Evolutionary conservation across 2,329 filamentous ascomycete genomes (phyloP).

Genomic region (Arthrobotrys pseudoclavata): DNA sequence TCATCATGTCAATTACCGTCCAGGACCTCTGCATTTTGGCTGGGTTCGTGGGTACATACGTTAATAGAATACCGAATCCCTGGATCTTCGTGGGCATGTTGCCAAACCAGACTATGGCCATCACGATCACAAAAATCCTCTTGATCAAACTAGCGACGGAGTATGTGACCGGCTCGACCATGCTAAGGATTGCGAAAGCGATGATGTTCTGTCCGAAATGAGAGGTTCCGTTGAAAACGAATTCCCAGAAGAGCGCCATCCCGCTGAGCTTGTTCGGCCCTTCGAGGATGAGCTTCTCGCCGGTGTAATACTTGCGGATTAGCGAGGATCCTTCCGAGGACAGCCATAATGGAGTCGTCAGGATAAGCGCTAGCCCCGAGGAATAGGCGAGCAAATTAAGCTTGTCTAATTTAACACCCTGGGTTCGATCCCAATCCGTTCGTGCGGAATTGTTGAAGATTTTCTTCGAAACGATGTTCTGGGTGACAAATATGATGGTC

Average conservation of each 20-base stretch:
- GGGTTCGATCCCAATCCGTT: conserved; percentile 80
- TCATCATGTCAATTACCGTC: conserved; percentile 4
- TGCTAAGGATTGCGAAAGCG: conserved; percentile 89
- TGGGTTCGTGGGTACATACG: conserved; percentile 65
- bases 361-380: conserved; percentile 89
- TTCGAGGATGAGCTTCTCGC: conserved; percentile 82
- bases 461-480: conserved; percentile 98
- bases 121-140: conserved; percentile 94
- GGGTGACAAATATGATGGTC: conserved; percentile 95
- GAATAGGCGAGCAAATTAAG: conserved; percentile 97
- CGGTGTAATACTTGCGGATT: conserved; percentile 80
- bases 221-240: conserved; percentile 95
- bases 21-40: not conserved
- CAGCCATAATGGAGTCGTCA: conserved; percentile 92
- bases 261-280: conserved; percentile 75
- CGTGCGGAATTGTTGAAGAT: conserved; percentile 94
- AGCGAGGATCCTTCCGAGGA: conserved; percentile 87
- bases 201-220: conserved; percentile 97
- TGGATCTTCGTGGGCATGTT: conserved; percentile 87
- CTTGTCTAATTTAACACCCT: conserved; percentile 86
- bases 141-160: conserved; percentile 96
- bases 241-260: conserved; percentile 76
- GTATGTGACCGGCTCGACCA: conserved; percentile 96
- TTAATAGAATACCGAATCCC: conserved; percentile 85
- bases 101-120: conserved; percentile 96